Evolutionary conservation across 805 yeast species (phyloP), one percentile per base, ranked within the genome.

Genomic region (Dipodascopsis uninucleata): DNA sequence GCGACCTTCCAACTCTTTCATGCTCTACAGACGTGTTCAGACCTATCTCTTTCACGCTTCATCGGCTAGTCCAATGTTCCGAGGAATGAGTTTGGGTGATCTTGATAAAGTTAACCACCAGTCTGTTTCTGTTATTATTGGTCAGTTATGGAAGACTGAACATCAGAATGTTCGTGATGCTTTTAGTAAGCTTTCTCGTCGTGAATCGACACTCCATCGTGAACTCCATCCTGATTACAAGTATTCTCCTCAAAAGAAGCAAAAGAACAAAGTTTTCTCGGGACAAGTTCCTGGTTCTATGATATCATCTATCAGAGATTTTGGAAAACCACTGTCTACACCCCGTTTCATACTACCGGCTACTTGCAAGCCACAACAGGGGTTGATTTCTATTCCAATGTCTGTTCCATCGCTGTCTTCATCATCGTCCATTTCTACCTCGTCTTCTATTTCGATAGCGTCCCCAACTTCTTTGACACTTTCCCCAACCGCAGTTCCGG

Each of bases 81-180:
- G 16, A 36, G 14, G 41, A 5, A 12, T 31, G 34, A 23, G 12
- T 36, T 23, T 37, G 43, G n/a, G 37, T n/a, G 43, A 34, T 8
- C 29, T 40, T 38, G 52, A 56, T 47, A 67, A 64, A 52, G 60
- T 70, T 39, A 69, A 71, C 51, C 74, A 71, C 45, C 74, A 70
- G 50, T 47, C 62, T 24, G 61, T 71, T 41, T 65, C 69, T 16
- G 72, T 71, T 35, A 63, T 69, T 22, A 70, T 71, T 31, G 70
- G 77, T 1, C 60, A 70, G 32, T 54, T 73, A 58, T 72, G 77
- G 77, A 60, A 66, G 34, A 70, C 75, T 1, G 77, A 72, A 53
- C 42, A 58, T 7, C 50, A 53, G 35, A 56, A 56, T 14, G 62
- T 69, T 26, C 69, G 68, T 57, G 63, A 63, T 28, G 55, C 60